Conservation (phyloP, 257 asterid genomes). For the Solanum gracilifrons region DNA sequence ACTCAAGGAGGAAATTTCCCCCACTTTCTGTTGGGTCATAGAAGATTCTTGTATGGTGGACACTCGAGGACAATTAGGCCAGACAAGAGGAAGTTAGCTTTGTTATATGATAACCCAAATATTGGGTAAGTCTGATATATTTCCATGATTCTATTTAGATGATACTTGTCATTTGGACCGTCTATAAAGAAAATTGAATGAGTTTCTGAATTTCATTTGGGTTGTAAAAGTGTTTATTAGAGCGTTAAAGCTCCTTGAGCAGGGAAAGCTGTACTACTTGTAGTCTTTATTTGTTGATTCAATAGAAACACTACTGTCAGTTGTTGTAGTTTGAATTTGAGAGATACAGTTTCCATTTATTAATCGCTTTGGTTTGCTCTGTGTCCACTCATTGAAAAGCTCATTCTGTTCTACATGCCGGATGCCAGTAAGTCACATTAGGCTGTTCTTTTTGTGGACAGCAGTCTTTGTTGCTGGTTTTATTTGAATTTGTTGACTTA, state of each 20-base stretch:
- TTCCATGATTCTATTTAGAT: not conserved
- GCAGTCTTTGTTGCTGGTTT: not conserved
- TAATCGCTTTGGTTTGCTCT: not conserved
- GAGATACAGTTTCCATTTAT: not conserved
- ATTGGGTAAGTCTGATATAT: slow-evolving; percentile 50
- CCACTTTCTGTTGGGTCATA: slow-evolving; percentile 91
- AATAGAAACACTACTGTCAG: not conserved
- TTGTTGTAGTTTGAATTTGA: not conserved
- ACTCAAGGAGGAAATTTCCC: slow-evolving; percentile 99
- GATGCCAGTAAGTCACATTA: not conserved
- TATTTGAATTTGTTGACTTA: not conserved
- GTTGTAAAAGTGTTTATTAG: not conserved
- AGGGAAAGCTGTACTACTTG: not conserved
- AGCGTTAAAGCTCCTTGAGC: not conserved
- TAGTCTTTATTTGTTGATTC: not conserved
- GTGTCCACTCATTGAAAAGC: not conserved
- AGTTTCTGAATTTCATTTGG: not conserved
- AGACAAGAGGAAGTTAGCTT: slow-evolving; percentile 82
- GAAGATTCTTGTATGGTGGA: slow-evolving; percentile 85
- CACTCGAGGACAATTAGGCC: slow-evolving; percentile 92
- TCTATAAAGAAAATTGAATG: not conserved
- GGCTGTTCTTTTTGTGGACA: not conserved
- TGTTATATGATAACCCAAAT: slow-evolving; percentile 63
- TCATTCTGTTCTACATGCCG: not conserved
- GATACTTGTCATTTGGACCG: not conserved